Conservation (phyloP, 306 rosid species). For the Casuarina glauca region DNA sequence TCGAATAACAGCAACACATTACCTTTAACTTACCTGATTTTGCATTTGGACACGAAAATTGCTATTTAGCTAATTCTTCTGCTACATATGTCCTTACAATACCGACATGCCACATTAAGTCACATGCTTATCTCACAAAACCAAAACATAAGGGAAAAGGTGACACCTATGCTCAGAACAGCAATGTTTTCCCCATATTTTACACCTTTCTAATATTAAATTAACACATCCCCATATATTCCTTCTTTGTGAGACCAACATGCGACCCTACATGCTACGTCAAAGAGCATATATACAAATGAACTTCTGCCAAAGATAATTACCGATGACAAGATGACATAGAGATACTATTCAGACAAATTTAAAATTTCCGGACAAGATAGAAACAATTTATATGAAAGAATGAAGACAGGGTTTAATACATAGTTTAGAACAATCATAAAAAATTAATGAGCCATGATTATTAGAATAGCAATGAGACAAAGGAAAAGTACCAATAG, state of each 20-base stretch:
- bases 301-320: neutral
- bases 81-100: neutral
- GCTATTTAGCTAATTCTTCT: neutral
- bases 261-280: neutral
- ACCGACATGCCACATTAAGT: neutral
- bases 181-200: neutral
- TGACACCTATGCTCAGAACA: neutral
- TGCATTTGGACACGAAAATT: neutral
- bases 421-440: no score
- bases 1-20: no score
- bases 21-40: neutral
- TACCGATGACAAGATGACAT: neutral
- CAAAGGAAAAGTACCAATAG: conserved; percentile 64
- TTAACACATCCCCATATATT: neutral
- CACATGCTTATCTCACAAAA: neutral
- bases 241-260: neutral
- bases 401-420: neutral
- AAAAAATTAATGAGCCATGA: no score
- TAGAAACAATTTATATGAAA: neutral
- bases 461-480: conserved; percentile 30
- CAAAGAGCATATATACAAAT: neutral
- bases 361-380: neutral
- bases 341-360: neutral
- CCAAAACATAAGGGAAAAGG: neutral
- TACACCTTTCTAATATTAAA: neutral